Evolutionary conservation across 1,284 basidiomycete species (phyloP), one percentile per base, ranked within the genome.

Genomic region (Cutaneotrichosporon cavernicola): DNA sequence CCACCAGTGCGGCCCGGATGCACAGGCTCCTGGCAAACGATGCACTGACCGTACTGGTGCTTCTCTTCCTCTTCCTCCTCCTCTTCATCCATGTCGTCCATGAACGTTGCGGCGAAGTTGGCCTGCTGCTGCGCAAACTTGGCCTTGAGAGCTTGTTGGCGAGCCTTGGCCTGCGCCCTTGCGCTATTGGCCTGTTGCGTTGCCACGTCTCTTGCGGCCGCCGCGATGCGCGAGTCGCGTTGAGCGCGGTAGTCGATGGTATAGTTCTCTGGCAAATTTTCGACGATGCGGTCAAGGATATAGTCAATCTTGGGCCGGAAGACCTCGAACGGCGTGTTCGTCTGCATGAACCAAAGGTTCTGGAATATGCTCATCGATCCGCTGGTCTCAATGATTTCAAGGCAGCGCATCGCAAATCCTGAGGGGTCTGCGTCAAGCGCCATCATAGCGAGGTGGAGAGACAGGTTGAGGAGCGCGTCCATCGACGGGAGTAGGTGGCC

Each of bases 1-100:
- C 97, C 97, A 74, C 97, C 98, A 0, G 91, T 84, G 65, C 86
- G 85, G 14, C 85, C 81, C 0, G 84, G 80, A 65, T 88, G 90
- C 56, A 98, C 86, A 65, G 93, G 90, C 77, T 99, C 97, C 78
- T 99, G 97, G 73, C 97, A 99, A 9, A 99, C 91, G 69, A 99
- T 99, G 78, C 97, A 99, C 31, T 89, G 90, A 1, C 96, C 97
- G 68, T 89, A 89, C 1, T 77, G 75, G 9, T 83, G 86, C 34
- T 87, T 83, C 69, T 85, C 84, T 36, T 73, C 70, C 21, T 70
- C 69, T 32, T 68, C 66, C 0, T 85, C 85, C 38, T 85, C 89
- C 65, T 90, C 91, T 68, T 88, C 81, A 5, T 81, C 80, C 5
- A 80, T 80, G 30, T 78, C 80, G 31, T 79, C 79, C 49, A 75